Percentiles rank a stretch among this genome's conserved stretches.
These are phyloP conservation scores for Tetradesmus obliquus DNA, from an alignment of 139 green algal genomes.

Conservation along the genomic window DNA sequence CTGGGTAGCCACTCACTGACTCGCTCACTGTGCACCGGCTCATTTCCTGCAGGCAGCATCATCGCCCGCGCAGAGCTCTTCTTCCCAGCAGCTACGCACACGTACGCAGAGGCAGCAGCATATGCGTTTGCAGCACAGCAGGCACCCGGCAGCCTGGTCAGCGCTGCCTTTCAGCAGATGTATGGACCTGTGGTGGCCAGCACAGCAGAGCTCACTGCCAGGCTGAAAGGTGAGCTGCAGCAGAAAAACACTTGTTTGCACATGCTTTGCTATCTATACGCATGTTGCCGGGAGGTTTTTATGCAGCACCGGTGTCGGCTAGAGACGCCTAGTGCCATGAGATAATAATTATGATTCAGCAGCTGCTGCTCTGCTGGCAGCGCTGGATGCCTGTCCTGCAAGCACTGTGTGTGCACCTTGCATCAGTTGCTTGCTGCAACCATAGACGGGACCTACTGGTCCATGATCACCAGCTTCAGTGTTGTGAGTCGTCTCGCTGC, in stretches of 20 bases:
- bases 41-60: not conserved
- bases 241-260: not conserved
- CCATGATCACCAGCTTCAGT: not conserved
- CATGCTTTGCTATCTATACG: not conserved
- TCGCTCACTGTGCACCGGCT: too few species aligned
- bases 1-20: too few species aligned
- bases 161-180: conserved; percentile 3
- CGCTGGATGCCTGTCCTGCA: not conserved
- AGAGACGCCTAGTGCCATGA: too few species aligned
- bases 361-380: not conserved
- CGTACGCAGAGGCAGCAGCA: conserved; percentile 13
- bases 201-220: not conserved
- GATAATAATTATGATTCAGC: too few species aligned
- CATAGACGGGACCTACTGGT: too few species aligned
- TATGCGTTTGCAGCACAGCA: conserved; percentile 6
- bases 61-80: conserved; percentile 13
- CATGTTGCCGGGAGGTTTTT: not conserved
- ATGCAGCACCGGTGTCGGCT: not conserved
- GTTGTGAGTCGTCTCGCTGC: too few species aligned
- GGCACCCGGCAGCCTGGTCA: not conserved
- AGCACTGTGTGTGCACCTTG: too few species aligned
- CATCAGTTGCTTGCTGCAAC: too few species aligned
- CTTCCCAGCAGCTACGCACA: conserved; percentile 1
- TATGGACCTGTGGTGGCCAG: not conserved
- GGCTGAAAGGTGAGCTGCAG: not conserved